Evolutionary conservation across 139 green algal genomes (phyloP).

Genomic region (Chlorella sp.): DNA sequence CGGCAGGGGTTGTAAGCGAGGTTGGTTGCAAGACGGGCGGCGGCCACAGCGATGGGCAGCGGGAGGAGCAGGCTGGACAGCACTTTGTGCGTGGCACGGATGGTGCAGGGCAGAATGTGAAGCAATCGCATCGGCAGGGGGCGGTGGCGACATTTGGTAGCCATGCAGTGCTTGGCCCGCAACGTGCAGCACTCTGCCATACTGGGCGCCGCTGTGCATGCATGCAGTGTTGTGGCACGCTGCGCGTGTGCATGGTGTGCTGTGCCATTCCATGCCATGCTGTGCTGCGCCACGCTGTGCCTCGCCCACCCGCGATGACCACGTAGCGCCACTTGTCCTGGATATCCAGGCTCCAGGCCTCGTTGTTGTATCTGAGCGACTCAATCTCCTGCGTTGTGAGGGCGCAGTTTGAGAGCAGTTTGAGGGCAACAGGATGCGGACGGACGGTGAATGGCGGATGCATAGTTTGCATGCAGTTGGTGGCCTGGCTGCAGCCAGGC

Average conservation of each 20-base stretch:
- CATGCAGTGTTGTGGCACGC: not conserved
- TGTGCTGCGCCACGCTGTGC: not conserved
- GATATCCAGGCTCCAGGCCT: not conserved
- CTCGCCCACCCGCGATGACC: not conserved
- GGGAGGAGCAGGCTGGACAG: not conserved
- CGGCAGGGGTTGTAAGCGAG: not conserved
- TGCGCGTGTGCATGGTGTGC: not conserved
- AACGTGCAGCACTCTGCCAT: too few relatives aligned
- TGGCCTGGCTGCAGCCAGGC: too few relatives aligned
- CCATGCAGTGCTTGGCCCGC: too few relatives aligned
- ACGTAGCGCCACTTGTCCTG: conserved; percentile 14
- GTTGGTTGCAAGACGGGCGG: not conserved
- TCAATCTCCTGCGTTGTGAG: not conserved
- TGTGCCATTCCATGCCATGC: not conserved
- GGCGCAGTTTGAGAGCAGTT: too few relatives aligned
- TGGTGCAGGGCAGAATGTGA: not conserved
- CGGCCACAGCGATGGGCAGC: not conserved
- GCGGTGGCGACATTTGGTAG: too few relatives aligned
- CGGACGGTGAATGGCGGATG: too few relatives aligned
- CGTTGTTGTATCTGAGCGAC: not conserved
- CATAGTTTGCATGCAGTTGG: too few relatives aligned
- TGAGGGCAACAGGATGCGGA: too few relatives aligned
- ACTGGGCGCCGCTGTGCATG: too few relatives aligned
- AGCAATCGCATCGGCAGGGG: not conserved
- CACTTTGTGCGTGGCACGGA: not conserved